A percentile compares a stretch with the other conserved stretches of the same genome.
phyloP scores from a whole-genome alignment of 441 rosid genomes.

The Gossypium schwendimanii region DNA sequence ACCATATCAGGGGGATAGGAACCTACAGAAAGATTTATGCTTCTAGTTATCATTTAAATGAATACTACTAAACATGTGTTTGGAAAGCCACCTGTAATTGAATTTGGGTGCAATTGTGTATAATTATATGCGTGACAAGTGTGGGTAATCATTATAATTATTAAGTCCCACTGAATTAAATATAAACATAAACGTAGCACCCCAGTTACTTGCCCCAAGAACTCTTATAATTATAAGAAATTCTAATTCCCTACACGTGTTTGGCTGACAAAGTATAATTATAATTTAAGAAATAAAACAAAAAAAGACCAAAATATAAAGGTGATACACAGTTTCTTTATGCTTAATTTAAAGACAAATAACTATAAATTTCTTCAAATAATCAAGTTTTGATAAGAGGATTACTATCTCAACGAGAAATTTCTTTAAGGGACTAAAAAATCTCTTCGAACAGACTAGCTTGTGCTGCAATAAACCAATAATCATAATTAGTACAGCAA shows the following conservation, averaged over 20 bases:
- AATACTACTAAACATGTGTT: not conserved
- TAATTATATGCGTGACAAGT: no score
- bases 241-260: no score
- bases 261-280: no score
- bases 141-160: no score
- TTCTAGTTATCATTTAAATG: not conserved
- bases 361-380: not conserved
- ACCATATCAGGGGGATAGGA: not conserved
- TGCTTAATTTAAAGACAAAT: not conserved
- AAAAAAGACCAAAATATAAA: not conserved
- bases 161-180: no score
- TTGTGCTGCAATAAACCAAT: not conserved
- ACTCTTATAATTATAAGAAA: no score
- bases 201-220: no score
- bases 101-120: no score
- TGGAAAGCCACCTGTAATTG: no score
- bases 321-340: not conserved
- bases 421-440: not conserved
- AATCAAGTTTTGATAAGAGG: not conserved
- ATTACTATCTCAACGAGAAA: not conserved
- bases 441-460: not conserved
- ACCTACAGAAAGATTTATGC: not conserved
- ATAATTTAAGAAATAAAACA: no score
- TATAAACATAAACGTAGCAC: no score
- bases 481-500: not conserved